A percentile compares a stretch with the other conserved stretches of the same genome.
Evolutionary conservation across 108 stramenopile genomes (phyloP).

Genomic region (Cyclotella kingstonii): DNA sequence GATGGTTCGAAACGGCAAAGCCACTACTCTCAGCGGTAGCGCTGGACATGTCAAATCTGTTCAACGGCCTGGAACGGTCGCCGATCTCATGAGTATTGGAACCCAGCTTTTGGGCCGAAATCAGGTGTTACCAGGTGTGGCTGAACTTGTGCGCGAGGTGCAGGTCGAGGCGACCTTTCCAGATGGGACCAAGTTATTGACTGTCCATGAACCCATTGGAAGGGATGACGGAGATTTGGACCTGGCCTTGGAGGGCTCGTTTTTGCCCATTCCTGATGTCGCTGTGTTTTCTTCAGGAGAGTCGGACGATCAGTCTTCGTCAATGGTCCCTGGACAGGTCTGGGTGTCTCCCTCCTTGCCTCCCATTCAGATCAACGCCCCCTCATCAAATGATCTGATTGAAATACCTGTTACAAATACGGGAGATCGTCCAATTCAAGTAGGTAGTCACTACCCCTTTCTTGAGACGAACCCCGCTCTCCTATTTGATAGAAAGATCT

Average conservation of each 20-base stretch:
- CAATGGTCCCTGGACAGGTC: constrained; percentile 45
- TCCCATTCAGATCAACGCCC: constrained; percentile 63
- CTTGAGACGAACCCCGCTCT: constrained; percentile 91
- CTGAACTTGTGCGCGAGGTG: constrained; percentile 80
- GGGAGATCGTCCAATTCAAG: constrained; percentile 94
- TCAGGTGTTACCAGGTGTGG: constrained; percentile 89
- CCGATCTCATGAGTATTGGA: constrained; percentile 88
- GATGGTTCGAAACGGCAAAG: constrained; percentile 83
- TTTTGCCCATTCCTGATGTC: constrained; percentile 81
- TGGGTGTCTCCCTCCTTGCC: constrained; percentile 54
- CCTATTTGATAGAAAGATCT: constrained; percentile 81
- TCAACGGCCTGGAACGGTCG: constrained; percentile 53
- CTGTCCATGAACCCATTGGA: constrained; percentile 87
- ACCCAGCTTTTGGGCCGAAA: constrained; percentile 76
- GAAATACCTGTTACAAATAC: constrained; percentile 92
- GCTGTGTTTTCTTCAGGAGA: constrained; percentile 46
- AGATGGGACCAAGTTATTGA: constrained; percentile 97
- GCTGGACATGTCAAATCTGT: not conserved
- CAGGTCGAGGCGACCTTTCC: constrained; percentile 98
- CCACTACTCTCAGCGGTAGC: constrained; percentile 1
- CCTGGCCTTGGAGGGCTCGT: constrained; percentile 88
- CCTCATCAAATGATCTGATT: constrained; percentile 44
- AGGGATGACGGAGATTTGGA: constrained; percentile 77
- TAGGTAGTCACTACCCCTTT: constrained; percentile 54
- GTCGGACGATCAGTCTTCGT: constrained; percentile 3